phyloP scores from a whole-genome alignment of 1,284 basidiomycete species.

The Xerocomus minutiporus region DNA sequence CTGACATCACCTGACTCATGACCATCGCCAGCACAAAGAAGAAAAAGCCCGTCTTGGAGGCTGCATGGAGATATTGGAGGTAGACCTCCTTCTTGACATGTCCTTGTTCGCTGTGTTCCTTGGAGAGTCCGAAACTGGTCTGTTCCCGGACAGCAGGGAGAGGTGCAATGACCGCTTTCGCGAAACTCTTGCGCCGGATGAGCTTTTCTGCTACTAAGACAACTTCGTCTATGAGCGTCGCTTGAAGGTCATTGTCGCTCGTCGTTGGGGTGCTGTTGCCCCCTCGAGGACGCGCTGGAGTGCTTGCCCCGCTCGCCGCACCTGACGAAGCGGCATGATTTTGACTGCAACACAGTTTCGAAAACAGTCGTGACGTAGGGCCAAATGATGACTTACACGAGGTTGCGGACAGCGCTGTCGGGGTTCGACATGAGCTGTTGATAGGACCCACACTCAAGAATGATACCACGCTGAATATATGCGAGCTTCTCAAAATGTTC shows the following conservation, averaged over 20 bases:
- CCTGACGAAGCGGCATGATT: constrained; percentile 34
- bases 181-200: constrained; percentile 40
- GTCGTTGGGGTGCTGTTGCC: not conserved
- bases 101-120: constrained; percentile 82
- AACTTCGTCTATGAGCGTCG: constrained; percentile 18
- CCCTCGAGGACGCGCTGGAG: constrained; percentile 39
- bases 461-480: constrained; percentile 80
- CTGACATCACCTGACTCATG: constrained; percentile 50
- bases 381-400: constrained; percentile 55
- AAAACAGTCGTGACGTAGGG: not conserved
- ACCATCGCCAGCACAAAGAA: constrained; percentile 62
- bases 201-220: constrained; percentile 5
- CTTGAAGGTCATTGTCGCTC: constrained; percentile 10
- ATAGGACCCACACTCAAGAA: constrained; percentile 78
- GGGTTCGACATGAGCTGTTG: constrained; percentile 57
- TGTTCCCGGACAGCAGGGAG: constrained; percentile 37
- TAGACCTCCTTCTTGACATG: constrained; percentile 79
- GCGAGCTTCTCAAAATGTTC: constrained; percentile 76
- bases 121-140: constrained; percentile 46
- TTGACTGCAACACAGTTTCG: constrained; percentile 1
- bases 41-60: constrained; percentile 67
- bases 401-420: constrained; percentile 70
- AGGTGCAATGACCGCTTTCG: constrained; percentile 23
- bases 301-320: constrained; percentile 46
- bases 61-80: constrained; percentile 73